A percentile compares a stretch with the other conserved stretches of the same genome.
Conservation (phyloP, 306 rosid species). For the Quercus rubra region DNA sequence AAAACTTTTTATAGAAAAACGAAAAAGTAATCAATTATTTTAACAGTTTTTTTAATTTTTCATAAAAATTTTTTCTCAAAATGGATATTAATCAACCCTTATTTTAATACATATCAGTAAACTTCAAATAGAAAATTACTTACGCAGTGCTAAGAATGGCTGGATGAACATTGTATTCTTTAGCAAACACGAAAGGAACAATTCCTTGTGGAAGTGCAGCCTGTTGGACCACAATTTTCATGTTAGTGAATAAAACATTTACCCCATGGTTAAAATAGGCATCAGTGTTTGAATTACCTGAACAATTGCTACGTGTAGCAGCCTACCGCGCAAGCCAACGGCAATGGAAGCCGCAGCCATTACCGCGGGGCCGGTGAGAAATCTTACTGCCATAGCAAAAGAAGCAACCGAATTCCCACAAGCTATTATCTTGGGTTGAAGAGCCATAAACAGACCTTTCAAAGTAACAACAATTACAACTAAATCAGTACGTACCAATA, state of each 20-base stretch:
- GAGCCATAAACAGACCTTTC: slow-evolving; percentile 93
- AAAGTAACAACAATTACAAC: not conserved
- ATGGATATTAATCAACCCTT: too few species aligned
- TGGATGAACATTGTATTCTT: slow-evolving; percentile 96
- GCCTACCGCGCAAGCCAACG: slow-evolving; percentile 86
- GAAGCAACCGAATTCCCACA: slow-evolving; percentile 94
- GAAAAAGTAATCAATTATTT: too few species aligned
- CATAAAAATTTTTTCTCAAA: too few species aligned
- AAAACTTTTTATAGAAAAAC: too few species aligned
- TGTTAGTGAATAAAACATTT: not conserved
- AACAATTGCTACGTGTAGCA: slow-evolving; percentile 89
- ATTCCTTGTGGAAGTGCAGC: slow-evolving; percentile 99
- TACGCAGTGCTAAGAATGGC: slow-evolving; percentile 92
- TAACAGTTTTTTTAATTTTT: too few species aligned
- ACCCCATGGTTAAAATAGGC: too few species aligned
- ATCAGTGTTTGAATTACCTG: slow-evolving; percentile 51
- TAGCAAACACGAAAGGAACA: slow-evolving; percentile 97
- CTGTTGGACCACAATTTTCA: slow-evolving; percentile 32
- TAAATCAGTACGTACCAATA: not conserved
- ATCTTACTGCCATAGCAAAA: slow-evolving; percentile 91
- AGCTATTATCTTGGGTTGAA: slow-evolving; percentile 94
- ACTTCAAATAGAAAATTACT: not conserved
- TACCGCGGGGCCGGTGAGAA: slow-evolving; percentile 95
- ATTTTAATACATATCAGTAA: not conserved
- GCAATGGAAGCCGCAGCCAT: slow-evolving; percentile 97